These are phyloP conservation scores for Pyricularia sp. DNA, from an alignment of 2,329 filamentous ascomycete genomes.

Conservation along the genomic window DNA sequence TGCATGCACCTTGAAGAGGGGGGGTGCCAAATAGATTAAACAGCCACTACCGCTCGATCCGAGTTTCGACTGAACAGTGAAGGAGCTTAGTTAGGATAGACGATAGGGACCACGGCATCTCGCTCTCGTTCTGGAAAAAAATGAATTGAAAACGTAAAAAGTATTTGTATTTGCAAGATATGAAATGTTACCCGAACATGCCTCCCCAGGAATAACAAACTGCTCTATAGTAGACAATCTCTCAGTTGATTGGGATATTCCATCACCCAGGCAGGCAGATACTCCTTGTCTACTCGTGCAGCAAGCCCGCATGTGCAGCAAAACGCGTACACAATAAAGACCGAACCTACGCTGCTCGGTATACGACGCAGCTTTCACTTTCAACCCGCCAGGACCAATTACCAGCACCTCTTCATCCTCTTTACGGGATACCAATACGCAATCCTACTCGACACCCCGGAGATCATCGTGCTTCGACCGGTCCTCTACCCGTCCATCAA, in stretches of 20 bases:
- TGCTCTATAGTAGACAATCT: not conserved
- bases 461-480: not conserved
- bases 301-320: no score
- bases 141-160: not conserved
- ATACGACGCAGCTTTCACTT: not conserved
- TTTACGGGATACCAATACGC: no score
- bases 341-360: no score
- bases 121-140: not conserved
- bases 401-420: not conserved
- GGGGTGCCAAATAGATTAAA: not conserved
- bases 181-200: not conserved
- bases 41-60: not conserved
- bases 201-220: not conserved
- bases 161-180: not conserved
- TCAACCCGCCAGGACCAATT: no score
- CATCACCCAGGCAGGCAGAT: no score
- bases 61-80: not conserved
- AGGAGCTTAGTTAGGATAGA: not conserved
- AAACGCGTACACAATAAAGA: no score
- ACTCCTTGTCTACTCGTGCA: no score
- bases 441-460: not conserved
- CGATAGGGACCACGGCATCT: not conserved
- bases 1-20: not conserved
- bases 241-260: no score
- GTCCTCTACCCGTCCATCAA: not conserved